phyloP scores from a whole-genome alignment of 129 eudicot species.

The Lactuca saligna region DNA sequence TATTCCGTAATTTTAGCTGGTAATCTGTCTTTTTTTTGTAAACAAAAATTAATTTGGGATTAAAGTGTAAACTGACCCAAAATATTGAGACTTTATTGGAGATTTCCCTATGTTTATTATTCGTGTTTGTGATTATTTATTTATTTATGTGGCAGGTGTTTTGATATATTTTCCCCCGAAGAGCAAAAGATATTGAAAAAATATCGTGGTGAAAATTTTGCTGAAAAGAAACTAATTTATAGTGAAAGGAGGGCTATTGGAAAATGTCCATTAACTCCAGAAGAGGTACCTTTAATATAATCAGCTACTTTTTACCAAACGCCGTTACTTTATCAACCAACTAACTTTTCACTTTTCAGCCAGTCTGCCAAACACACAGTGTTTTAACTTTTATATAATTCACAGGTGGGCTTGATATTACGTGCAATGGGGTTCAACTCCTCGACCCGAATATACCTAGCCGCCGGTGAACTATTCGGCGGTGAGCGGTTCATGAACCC shows the following conservation, averaged over 20 bases:
- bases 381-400: neutral
- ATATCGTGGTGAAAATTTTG: slow-evolving; percentile 77
- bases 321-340: neutral
- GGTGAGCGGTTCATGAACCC: slow-evolving; percentile 97
- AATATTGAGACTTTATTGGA: no score
- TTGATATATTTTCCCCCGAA: slow-evolving; percentile 77
- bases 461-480: slow-evolving; percentile 93
- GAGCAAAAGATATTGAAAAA: slow-evolving; percentile 70
- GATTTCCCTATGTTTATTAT: no score
- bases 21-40: no score
- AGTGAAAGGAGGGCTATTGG: slow-evolving; percentile 91
- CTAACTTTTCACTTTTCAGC: no score
- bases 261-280: slow-evolving; percentile 95
- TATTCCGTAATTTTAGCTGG: no score
- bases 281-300: slow-evolving; percentile 58
- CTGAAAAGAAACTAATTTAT: slow-evolving; percentile 64
- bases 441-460: slow-evolving; percentile 84
- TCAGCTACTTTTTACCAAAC: neutral
- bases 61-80: no score
- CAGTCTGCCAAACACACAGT: neutral
- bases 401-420: slow-evolving; percentile 83
- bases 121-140: neutral
- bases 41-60: no score
- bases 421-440: slow-evolving; percentile 82
- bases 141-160: slow-evolving; percentile 53